These are phyloP conservation scores for Lodderomyces elongisporus DNA, from an alignment of 1,139 yeast genomes.

Conservation along the genomic window DNA sequence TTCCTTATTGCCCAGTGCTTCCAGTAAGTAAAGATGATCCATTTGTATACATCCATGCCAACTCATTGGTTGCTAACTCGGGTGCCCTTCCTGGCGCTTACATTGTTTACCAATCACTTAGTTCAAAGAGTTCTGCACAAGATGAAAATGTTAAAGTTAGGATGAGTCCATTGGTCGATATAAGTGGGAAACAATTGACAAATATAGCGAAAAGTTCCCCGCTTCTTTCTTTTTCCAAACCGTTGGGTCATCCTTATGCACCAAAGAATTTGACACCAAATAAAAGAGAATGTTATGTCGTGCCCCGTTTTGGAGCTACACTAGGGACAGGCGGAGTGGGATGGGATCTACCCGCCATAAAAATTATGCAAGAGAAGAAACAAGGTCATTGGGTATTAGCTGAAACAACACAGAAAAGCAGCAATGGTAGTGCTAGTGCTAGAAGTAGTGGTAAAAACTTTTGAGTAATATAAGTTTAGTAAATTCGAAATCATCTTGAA, in stretches of 20 bases:
- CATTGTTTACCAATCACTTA: slow-evolving; percentile 64
- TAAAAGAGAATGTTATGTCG: slow-evolving; percentile 81
- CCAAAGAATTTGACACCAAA: slow-evolving; percentile 62
- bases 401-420: slow-evolving; percentile 15
- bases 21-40: slow-evolving; percentile 49
- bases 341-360: slow-evolving; percentile 86
- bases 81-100: slow-evolving; percentile 74
- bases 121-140: slow-evolving; percentile 34
- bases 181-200: slow-evolving; percentile 68
- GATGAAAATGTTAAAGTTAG: slow-evolving; percentile 46
- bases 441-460: no score
- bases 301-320: slow-evolving; percentile 85
- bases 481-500: no score
- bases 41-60: slow-evolving; percentile 71
- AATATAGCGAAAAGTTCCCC: slow-evolving; percentile 73
- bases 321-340: slow-evolving; percentile 83
- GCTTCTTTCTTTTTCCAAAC: slow-evolving; percentile 79
- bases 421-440: no score
- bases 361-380: slow-evolving; percentile 64
- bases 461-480: no score
- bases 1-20: slow-evolving; percentile 72
- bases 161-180: slow-evolving; percentile 72
- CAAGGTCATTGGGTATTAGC: slow-evolving; percentile 69
- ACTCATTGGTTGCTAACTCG: slow-evolving; percentile 49
- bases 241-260: slow-evolving; percentile 85